Evolutionary conservation across 2,329 filamentous ascomycete genomes (phyloP), one percentile per base, ranked within the genome.

Genomic region (Lomentospora prolificans): DNA sequence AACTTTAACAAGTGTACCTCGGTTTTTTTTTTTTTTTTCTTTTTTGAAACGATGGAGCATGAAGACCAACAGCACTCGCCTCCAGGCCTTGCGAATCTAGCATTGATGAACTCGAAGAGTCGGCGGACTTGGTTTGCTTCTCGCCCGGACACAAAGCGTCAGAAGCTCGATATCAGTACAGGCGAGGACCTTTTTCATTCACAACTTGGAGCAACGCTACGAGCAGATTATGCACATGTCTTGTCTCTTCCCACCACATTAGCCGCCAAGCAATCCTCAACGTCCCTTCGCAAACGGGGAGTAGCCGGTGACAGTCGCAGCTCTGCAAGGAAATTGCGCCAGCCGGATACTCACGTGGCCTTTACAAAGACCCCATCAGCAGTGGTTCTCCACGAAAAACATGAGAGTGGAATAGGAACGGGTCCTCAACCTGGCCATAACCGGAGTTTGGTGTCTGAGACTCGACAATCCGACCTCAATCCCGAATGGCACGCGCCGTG

Each of bases 401-500:
- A 41, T 10, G 25, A 30, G 22, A 53, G 4, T 27, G 48, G 14
- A 53, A 50, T 27, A 22, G 50, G 22, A n/a, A 33, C 10, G 39
- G 12, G 27, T 14, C 46, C 57, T 27, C 46, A 50, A 12, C 27
- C 19, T 17, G 57, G 28, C 12, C 51, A 31, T 8, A 41, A 28
- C 46, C 52, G n/a, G 27, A 24, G 25, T 31, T 56, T 57, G 19
- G 59, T 61, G 31, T 60, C 57, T 44, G 59, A 36, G 58, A 50
- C 61, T 59, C 39, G 30, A 22, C 36, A 14, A 44, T 48, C 51
- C 25, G 55, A 70, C 61, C 77, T 84, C 57, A 90, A 86, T 68
- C 95, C 95, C 1, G 87, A 96, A 57, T 99, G 94, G 94, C 94
- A 99, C 69, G 83, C 91, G 59, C 95, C 95, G 10, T 99, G 95